phyloP scores from a whole-genome alignment of 192 early-diverging fungal species.

The Mortierella alpina region DNA sequence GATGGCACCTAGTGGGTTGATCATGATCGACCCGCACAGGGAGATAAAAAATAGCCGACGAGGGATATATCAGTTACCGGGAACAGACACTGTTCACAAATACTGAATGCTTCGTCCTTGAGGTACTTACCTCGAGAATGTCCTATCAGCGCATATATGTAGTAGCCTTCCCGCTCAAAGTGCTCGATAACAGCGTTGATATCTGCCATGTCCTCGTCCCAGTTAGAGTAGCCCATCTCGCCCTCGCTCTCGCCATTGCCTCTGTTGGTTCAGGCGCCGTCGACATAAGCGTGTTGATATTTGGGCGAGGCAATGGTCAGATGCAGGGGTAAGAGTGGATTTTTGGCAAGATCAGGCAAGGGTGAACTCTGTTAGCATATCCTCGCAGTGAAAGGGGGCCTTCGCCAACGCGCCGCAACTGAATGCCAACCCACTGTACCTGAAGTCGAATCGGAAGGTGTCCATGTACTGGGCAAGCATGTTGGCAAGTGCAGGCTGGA shows the following conservation, averaged over 20 bases:
- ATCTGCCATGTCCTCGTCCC: conserved; percentile 50
- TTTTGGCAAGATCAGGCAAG: background rate
- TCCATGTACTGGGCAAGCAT: conserved; percentile 44
- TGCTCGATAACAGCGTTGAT: conserved; percentile 43
- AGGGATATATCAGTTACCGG: background rate
- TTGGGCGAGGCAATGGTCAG: background rate
- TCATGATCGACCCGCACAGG: no score
- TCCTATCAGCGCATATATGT: conserved; percentile 51
- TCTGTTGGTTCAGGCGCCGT: background rate
- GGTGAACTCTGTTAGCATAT: background rate
- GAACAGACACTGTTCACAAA: background rate
- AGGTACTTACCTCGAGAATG: conserved; percentile 51
- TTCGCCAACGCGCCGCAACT: background rate
- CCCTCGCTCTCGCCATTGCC: conserved; percentile 59
- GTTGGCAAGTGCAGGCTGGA: conserved; percentile 46
- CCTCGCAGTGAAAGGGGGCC: no score
- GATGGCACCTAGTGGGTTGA: conserved; percentile 26
- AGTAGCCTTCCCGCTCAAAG: conserved; percentile 48
- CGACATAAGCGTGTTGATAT: no score
- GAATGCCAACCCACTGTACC: conserved; percentile 9
- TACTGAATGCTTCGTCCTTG: background rate
- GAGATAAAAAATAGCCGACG: background rate
- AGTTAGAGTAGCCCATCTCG: conserved; percentile 43
- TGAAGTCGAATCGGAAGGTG: conserved; percentile 61
- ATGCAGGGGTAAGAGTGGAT: background rate